Evolutionary conservation across 805 yeast genomes (phyloP).

Genomic region (Suhomyces faveliae): DNA sequence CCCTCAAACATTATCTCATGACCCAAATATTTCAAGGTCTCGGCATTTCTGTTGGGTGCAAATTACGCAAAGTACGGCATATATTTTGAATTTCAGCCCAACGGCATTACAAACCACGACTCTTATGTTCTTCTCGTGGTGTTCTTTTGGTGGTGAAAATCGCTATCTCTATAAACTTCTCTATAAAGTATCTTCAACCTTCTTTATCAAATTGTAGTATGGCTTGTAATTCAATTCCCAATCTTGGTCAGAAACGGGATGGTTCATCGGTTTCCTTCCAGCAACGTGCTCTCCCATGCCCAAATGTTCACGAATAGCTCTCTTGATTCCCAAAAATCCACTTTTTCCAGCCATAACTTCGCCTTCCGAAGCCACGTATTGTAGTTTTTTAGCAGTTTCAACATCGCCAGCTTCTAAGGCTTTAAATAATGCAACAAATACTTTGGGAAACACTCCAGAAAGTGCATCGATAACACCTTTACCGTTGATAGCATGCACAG

Average conservation of each 20-base stretch:
- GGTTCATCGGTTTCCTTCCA: slow-evolving; percentile 49
- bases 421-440: slow-evolving; percentile 41
- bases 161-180: neutral
- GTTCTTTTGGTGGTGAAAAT: too few relatives aligned
- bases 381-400: slow-evolving; percentile 43
- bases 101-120: too few relatives aligned
- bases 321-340: slow-evolving; percentile 51
- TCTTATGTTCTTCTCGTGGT: too few relatives aligned
- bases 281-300: slow-evolving; percentile 45
- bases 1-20: too few relatives aligned
- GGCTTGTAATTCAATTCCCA: slow-evolving; percentile 7
- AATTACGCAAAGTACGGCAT: too few relatives aligned
- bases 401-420: slow-evolving; percentile 39
- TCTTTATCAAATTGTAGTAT: slow-evolving; percentile 8
- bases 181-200: slow-evolving; percentile 6
- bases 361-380: slow-evolving; percentile 42
- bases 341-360: slow-evolving; percentile 44
- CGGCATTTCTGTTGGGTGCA: too few relatives aligned
- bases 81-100: too few relatives aligned
- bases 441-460: slow-evolving; percentile 52
- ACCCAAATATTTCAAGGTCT: too few relatives aligned
- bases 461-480: slow-evolving; percentile 54
- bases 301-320: slow-evolving; percentile 34
- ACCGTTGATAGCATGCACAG: slow-evolving; percentile 47
- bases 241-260: slow-evolving; percentile 19